Percentiles rank a stretch among this genome's conserved stretches.
phyloP scores from a whole-genome alignment of 179 eudicot genomes.

The Silene noctiflora region DNA sequence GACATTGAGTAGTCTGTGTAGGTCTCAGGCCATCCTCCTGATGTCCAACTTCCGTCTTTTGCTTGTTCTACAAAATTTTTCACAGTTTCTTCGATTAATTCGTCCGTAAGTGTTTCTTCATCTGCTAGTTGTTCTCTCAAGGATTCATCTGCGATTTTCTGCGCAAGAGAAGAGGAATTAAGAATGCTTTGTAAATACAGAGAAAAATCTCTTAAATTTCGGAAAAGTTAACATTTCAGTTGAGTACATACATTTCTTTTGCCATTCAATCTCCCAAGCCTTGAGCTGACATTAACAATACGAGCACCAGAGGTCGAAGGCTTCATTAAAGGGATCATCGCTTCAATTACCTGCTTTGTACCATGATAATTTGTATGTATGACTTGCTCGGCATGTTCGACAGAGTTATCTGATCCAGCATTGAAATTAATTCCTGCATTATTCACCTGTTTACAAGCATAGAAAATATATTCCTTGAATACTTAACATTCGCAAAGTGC shows the following conservation, averaged over 20 bases:
- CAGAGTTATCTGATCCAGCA: slow-evolving; percentile 59
- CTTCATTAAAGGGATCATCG: slow-evolving; percentile 84
- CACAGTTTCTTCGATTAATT: slow-evolving; percentile 56
- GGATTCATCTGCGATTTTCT: slow-evolving; percentile 58
- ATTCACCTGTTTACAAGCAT: slow-evolving; percentile 52
- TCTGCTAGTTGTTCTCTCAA: slow-evolving; percentile 71
- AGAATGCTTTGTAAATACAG: too few relatives aligned
- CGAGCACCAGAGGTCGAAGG: slow-evolving; percentile 73
- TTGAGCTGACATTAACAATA: slow-evolving; percentile 78
- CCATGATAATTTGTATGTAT: slow-evolving; percentile 76
- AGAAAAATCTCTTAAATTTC: too few relatives aligned
- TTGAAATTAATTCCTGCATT: slow-evolving; percentile 88
- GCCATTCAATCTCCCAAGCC: slow-evolving; percentile 83
- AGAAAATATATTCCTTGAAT: background rate
- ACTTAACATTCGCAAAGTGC: too few relatives aligned
- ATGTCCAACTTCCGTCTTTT: slow-evolving; percentile 66
- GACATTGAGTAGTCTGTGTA: slow-evolving; percentile 80
- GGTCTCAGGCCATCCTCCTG: slow-evolving; percentile 73
- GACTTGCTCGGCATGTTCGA: slow-evolving; percentile 73
- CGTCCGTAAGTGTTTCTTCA: slow-evolving; percentile 57
- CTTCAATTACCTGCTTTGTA: slow-evolving; percentile 67
- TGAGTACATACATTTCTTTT: slow-evolving; percentile 62
- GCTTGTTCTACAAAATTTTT: slow-evolving; percentile 61
- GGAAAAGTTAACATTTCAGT: background rate
- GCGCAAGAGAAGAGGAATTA: background rate